Base-by-base conservation (phyloP, 1,139 yeast genomes). In the Debaryomyces udenii region DNA sequence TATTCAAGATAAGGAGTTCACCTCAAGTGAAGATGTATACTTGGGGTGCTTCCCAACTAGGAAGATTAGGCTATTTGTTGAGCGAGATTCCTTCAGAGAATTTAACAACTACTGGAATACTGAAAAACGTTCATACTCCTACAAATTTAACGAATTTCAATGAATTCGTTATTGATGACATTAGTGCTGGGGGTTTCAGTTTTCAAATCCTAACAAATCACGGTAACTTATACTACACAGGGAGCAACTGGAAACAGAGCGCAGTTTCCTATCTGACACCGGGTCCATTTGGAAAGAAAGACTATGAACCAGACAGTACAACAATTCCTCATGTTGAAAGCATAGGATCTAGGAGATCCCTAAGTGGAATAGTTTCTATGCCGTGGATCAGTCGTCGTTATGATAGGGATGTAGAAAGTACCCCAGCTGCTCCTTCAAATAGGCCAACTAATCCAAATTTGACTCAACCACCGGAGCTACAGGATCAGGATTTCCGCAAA, bases 131-230 rank as follows among this genome's bases (percentile, higher is more conserved):
- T 1, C 67, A 64, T 43, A 60, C 61, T 3, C 83, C 85, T 0
- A 66, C 74, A 0, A 56, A 61, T 36, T 54, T 74, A 11, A 37
- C 52, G 2, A 58, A 62, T 39, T 55, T 66, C 53, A 55, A 71
- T 28, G 62, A 66, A 13, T 57, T 62, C 17, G 57, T 75, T 1
- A 61, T 83, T 6, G 66, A 76, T 3, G 87, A 82, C 52, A 64
- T 85, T 2, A 68, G 78, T 13, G 82, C 85, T 5, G 85, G 85
- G 28, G 94, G 94, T 1, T 84, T 71, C 53, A 74, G 84, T n/a
- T 81, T 83, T 51, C 79, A 81, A 35, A 62, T 86, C 1, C 61
- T 85, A 35, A 75, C 84, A 0, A 67, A 70, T 32, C 59, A 67
- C 3, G 89, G 89, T 0, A 66, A 71, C 6, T 52, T 83, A 10